Evolutionary conservation across 495 filamentous ascomycete species (phyloP).

Genomic region (Tuber magnatum): DNA sequence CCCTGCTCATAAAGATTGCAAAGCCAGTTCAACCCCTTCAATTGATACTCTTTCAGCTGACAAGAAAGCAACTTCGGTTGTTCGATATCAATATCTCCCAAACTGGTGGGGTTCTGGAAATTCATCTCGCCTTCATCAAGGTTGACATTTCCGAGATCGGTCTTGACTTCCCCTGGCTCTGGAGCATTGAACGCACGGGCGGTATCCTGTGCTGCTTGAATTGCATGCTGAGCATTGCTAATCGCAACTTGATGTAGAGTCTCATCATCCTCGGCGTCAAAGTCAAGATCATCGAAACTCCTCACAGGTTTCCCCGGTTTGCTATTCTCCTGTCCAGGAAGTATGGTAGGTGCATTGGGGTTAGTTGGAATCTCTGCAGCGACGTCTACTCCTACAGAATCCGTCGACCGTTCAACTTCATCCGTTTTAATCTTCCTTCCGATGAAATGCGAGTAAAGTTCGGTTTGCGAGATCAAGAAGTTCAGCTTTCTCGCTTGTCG

Average conservation of each 20-base stretch:
- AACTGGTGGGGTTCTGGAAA: constrained; percentile 95
- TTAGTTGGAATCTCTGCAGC: constrained; percentile 43
- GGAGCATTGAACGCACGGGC: constrained; percentile 84
- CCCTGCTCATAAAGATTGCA: constrained; percentile 98
- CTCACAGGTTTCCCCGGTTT: constrained; percentile 57
- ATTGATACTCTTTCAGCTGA: constrained; percentile 93
- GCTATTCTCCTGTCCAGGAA: constrained; percentile 44
- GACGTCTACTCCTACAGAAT: constrained; percentile 60
- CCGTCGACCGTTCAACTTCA: constrained; percentile 81
- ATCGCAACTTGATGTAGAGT: constrained; percentile 73
- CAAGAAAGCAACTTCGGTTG: constrained; percentile 92
- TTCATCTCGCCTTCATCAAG: constrained; percentile 90
- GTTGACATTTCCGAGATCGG: constrained; percentile 45
- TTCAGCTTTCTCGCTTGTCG: constrained; percentile 97
- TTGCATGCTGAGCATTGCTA: constrained; percentile 92
- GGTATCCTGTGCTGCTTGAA: constrained; percentile 87
- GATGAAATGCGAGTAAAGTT: constrained; percentile 98
- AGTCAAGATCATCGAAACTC: constrained; percentile 89
- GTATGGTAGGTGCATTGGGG: constrained; percentile 7
- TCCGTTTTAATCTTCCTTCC: constrained; percentile 97
- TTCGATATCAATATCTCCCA: constrained; percentile 86
- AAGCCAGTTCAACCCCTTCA: constrained; percentile 98
- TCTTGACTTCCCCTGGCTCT: constrained; percentile 49
- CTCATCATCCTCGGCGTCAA: constrained; percentile 89
- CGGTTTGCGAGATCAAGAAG: constrained; percentile 98